Percentiles rank a stretch among this genome's conserved stretches.
Conservation (phyloP, 208 protist species). For the Tritrichomonas musculus region DNA sequence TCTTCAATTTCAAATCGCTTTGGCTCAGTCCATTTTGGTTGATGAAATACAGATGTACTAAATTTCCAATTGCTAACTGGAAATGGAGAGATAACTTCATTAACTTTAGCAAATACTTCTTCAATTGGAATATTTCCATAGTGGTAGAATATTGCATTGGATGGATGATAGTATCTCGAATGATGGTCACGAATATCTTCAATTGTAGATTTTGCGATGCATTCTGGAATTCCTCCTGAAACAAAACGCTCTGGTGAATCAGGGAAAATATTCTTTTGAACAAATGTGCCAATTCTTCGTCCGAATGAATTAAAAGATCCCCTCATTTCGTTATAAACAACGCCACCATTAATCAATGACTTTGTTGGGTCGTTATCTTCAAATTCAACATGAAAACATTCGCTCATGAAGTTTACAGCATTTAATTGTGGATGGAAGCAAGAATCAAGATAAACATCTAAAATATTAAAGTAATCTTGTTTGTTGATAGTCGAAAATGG, state of each 20-base stretch:
- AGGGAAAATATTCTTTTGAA: slow-evolving; percentile 34
- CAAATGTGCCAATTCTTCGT: background rate
- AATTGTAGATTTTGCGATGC: slow-evolving; percentile 44
- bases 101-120: background rate
- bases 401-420: slow-evolving; percentile 43
- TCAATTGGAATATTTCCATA: background rate
- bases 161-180: slow-evolving; percentile 46
- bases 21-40: background rate
- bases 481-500: slow-evolving; percentile 39
- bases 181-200: slow-evolving; percentile 46
- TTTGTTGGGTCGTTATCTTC: slow-evolving; percentile 32
- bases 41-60: background rate
- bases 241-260: slow-evolving; percentile 38
- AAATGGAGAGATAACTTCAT: background rate
- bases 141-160: slow-evolving; percentile 42
- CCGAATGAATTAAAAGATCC: slow-evolving; percentile 40
- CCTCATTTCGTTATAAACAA: slow-evolving; percentile 58
- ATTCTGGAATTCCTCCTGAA: slow-evolving; percentile 41
- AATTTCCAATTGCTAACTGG: background rate
- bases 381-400: slow-evolving; percentile 36
- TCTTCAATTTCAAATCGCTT: background rate
- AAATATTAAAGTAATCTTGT: slow-evolving; percentile 53
- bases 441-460: slow-evolving; percentile 54
- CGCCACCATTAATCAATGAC: slow-evolving; percentile 41
- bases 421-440: slow-evolving; percentile 46